phyloP scores from a whole-genome alignment of 2,329 filamentous ascomycete species.

The Tolypocladium cylindrosporum region DNA sequence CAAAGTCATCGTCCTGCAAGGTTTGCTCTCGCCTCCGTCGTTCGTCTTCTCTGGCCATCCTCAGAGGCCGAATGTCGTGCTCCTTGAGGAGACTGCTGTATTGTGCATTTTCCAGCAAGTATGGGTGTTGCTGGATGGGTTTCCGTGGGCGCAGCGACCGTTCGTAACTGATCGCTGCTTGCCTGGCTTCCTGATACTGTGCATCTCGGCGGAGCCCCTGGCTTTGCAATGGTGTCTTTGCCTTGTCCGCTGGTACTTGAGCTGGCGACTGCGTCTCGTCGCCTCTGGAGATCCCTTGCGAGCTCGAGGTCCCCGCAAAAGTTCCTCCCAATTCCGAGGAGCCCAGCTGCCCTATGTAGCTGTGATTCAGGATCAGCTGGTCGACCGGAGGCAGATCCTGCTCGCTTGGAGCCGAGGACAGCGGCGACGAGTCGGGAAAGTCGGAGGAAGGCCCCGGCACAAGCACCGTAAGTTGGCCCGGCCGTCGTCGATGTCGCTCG shows the following conservation, averaged over 20 bases:
- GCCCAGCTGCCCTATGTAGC: not conserved
- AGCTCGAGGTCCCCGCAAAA: not conserved
- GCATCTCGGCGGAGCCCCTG: not conserved
- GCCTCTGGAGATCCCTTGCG: not conserved
- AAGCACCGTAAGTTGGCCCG: constrained; percentile 1
- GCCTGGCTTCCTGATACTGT: constrained; percentile 9
- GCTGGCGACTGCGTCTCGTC: not conserved
- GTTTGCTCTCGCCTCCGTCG: constrained; percentile 28
- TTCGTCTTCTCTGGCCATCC: constrained; percentile 23
- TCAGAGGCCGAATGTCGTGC: constrained; percentile 44
- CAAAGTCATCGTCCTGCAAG: constrained; percentile 40
- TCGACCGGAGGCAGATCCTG: constrained; percentile 12
- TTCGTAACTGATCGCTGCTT: constrained; percentile 23
- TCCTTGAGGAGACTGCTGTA: constrained; percentile 43
- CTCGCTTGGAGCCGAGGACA: constrained; percentile 22
- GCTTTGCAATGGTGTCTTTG: not conserved
- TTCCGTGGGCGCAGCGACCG: constrained; percentile 49
- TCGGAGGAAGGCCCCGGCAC: not conserved
- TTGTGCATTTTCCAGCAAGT: constrained; percentile 43
- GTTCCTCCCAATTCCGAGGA: not conserved
- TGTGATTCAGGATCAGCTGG: constrained; percentile 6
- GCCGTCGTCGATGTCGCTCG: not conserved
- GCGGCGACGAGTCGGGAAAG: constrained; percentile 19
- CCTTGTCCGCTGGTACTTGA: not conserved
- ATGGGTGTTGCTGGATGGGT: constrained; percentile 51